Conservation (phyloP, 495 filamentous ascomycete species). For the Polyplosphaeria fusca region DNA sequence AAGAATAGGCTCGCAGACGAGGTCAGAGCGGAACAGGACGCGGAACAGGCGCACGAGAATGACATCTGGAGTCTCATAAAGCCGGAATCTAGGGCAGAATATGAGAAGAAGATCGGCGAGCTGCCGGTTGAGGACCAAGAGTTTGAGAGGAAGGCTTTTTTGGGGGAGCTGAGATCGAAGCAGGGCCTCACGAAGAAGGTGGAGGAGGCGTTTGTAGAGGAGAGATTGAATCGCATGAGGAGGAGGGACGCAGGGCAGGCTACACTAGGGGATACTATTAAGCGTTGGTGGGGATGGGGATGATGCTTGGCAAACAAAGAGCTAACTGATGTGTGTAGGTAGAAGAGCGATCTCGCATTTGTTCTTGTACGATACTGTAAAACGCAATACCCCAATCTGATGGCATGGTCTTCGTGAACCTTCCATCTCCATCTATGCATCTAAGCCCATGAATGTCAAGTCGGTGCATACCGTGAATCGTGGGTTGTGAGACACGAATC, state of each 20-base stretch:
- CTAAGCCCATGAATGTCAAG: no score
- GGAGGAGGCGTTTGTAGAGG: constrained; percentile 30
- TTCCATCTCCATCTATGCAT: no score
- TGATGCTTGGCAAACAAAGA: no score
- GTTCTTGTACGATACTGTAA: no score
- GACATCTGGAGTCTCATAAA: constrained; percentile 27
- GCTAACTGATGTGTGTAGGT: no score
- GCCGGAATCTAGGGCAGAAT: constrained; percentile 28
- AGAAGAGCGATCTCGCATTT: no score
- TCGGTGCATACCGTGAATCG: no score
- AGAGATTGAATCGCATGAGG: constrained; percentile 34
- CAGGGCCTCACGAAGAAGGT: constrained; percentile 33
- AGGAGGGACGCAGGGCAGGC: constrained; percentile 39
- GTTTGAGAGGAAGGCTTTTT: constrained; percentile 37
- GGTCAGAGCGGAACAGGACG: neutral
- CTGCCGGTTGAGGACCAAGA: constrained; percentile 35
- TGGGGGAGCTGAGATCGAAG: constrained; percentile 35
- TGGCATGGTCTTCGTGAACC: no score
- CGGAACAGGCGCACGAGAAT: constrained; percentile 5
- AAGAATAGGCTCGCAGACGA: neutral
- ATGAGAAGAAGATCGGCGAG: constrained; percentile 34
- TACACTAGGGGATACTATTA: constrained; percentile 40
- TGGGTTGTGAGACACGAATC: no score
- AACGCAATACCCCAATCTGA: no score
- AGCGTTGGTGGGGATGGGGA: constrained; percentile 39